phyloP scores from a whole-genome alignment of 2,329 filamentous ascomycete genomes.

The Aspergillus jensenii region DNA sequence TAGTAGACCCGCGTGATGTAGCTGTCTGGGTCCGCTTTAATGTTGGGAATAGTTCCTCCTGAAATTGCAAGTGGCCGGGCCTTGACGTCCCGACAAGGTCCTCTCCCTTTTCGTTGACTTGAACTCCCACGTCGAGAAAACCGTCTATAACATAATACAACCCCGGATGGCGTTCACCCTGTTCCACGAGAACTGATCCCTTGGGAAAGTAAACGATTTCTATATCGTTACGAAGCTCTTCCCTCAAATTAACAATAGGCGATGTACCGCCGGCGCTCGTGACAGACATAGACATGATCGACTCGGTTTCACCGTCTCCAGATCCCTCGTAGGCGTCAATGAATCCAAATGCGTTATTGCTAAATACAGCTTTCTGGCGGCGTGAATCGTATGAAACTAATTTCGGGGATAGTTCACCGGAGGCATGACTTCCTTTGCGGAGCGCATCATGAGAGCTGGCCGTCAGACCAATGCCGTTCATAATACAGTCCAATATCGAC shows the following conservation, averaged over 20 bases:
- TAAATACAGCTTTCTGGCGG: slow-evolving; percentile 75
- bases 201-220: slow-evolving; percentile 98
- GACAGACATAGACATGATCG: slow-evolving; percentile 67
- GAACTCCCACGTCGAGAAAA: slow-evolving; percentile 91
- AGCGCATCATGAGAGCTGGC: slow-evolving; percentile 62
- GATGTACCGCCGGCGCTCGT: slow-evolving; percentile 62
- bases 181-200: slow-evolving; percentile 89
- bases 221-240: slow-evolving; percentile 86
- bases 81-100: slow-evolving; percentile 39
- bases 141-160: slow-evolving; percentile 98
- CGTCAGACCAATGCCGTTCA: slow-evolving; percentile 85
- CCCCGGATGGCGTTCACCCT: slow-evolving; percentile 94
- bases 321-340: slow-evolving; percentile 77
- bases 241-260: slow-evolving; percentile 65
- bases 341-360: slow-evolving; percentile 88
- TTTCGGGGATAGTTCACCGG: slow-evolving; percentile 80
- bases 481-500: slow-evolving; percentile 91
- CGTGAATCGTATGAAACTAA: slow-evolving; percentile 81
- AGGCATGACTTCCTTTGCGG: slow-evolving; percentile 61
- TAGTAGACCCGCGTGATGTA: slow-evolving; percentile 36
- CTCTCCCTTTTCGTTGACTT: slow-evolving; percentile 60
- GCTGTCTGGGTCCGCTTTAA: slow-evolving; percentile 47
- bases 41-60: slow-evolving; percentile 45
- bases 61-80: slow-evolving; percentile 23
- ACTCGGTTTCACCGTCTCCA: slow-evolving; percentile 82